Evolutionary conservation across 169 alveolate species (phyloP).

Genomic region (Plasmodium gonderi): DNA sequence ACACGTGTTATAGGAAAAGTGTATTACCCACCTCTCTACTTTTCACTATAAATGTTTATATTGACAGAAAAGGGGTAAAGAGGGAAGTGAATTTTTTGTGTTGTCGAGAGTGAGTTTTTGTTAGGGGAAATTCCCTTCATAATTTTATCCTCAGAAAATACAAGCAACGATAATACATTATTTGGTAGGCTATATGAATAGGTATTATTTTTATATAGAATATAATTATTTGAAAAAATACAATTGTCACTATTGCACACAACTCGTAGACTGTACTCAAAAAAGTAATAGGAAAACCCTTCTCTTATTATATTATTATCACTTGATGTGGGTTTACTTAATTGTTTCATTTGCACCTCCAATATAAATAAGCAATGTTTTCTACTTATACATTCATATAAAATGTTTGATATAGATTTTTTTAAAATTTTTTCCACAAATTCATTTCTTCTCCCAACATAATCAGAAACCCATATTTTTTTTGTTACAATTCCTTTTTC

Average conservation of each 20-base stretch:
- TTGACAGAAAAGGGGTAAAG: conserved; percentile 64
- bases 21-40: neutral
- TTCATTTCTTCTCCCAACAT: conserved; percentile 52
- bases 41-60: conserved; percentile 37
- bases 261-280: conserved; percentile 47
- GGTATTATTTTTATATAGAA: conserved; percentile 43
- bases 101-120: conserved; percentile 14
- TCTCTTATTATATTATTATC: conserved; percentile 7
- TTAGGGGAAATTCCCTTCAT: conserved; percentile 11
- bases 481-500: neutral
- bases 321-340: conserved; percentile 47
- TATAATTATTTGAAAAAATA: conserved; percentile 43
- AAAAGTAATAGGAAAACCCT: conserved; percentile 24
- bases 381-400: conserved; percentile 65
- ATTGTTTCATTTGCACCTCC: conserved; percentile 43
- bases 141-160: conserved; percentile 47
- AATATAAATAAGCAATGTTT: conserved; percentile 40
- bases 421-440: conserved; percentile 56
- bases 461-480: conserved; percentile 61
- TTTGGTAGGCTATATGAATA: conserved; percentile 41
- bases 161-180: conserved; percentile 44
- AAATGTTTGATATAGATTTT: conserved; percentile 35
- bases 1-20: neutral
- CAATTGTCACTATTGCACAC: conserved; percentile 60
- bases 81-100: conserved; percentile 47